These are phyloP conservation scores for Anaeromyces robustus DNA, from an alignment of 192 early-diverging fungal species.

Conservation along the genomic window DNA sequence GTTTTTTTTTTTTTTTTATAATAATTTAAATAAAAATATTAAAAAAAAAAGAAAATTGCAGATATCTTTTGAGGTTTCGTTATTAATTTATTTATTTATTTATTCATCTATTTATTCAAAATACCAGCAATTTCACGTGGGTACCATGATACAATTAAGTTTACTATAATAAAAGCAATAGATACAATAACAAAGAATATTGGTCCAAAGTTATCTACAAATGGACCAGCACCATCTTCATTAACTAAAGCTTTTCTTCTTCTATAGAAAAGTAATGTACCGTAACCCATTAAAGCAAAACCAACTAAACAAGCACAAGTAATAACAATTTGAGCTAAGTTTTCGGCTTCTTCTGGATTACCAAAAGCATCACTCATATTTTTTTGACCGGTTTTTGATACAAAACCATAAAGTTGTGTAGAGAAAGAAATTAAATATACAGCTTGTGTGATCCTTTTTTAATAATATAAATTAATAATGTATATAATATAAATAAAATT, in stretches of 20 bases:
- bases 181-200: neutral
- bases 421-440: neutral
- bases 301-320: neutral
- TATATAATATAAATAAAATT: too few species aligned
- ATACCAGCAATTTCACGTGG: neutral
- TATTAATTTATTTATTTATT: too few species aligned
- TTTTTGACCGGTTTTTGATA: neutral
- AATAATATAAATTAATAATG: too few species aligned
- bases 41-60: too few species aligned
- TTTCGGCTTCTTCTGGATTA: neutral
- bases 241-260: neutral
- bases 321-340: neutral
- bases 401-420: neutral
- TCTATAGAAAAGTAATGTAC: neutral
- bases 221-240: neutral
- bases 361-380: neutral
- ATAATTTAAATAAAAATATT: too few species aligned
- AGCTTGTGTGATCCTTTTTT: neutral
- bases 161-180: neutral
- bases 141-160: neutral
- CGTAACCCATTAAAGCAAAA: neutral
- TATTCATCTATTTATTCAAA: too few species aligned
- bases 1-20: too few species aligned
- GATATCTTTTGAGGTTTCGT: too few species aligned
- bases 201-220: neutral